phyloP scores from a whole-genome alignment of 345 rosid genomes.

The Microthlaspi erraticum region DNA sequence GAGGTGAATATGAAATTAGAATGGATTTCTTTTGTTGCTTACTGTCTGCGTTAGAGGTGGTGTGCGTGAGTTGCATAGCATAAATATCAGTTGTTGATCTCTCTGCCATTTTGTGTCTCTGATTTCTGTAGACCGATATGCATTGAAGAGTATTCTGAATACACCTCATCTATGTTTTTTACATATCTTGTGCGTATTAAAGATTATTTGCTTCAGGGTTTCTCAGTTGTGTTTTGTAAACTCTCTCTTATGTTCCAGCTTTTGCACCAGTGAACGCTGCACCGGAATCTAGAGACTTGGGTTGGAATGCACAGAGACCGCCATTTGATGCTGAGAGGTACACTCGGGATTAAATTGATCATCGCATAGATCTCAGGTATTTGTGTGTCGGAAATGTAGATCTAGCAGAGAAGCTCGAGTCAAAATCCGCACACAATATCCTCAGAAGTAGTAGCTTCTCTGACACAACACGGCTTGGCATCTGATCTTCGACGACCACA shows the following conservation, averaged over 20 bases:
- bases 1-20: conserved; percentile 15
- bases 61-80: background rate
- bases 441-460: background rate
- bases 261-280: conserved; percentile 77
- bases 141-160: background rate
- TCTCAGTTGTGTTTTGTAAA: conserved; percentile 3
- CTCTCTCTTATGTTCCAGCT: conserved; percentile 53
- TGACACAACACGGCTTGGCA: conserved; percentile 2
- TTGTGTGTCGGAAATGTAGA: background rate
- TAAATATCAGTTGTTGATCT: conserved; percentile 5
- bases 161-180: background rate
- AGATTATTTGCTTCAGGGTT: background rate
- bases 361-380: background rate
- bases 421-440: background rate
- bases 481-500: background rate
- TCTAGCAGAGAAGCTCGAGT: conserved; percentile 1
- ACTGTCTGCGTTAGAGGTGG: background rate
- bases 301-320: conserved; percentile 47
- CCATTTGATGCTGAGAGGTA: conserved; percentile 64
- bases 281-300: conserved; percentile 37
- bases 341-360: conserved; percentile 40
- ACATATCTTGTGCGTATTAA: background rate
- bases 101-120: background rate
- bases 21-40: background rate
- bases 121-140: background rate